Conservation (phyloP, 768 basidiomycete species). For the Russula griseocarnosa region DNA sequence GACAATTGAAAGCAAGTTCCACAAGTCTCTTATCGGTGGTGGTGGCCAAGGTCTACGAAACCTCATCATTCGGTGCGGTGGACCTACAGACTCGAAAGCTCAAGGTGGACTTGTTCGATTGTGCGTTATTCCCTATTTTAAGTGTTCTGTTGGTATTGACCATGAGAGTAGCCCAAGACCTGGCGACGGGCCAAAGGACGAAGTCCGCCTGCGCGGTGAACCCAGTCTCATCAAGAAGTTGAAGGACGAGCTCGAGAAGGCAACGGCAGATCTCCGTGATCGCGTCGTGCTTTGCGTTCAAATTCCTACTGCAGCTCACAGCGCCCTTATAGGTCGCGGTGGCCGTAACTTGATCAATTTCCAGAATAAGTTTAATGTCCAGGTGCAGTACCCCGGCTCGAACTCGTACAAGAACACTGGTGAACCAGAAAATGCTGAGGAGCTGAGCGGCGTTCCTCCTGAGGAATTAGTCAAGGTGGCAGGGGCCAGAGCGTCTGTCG, state of each 20-base stretch:
- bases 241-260: constrained; percentile 80
- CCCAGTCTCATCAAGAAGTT: constrained; percentile 76
- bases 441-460: constrained; percentile 62
- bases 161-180: constrained; percentile 66
- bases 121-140: constrained; percentile 44
- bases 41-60: constrained; percentile 89
- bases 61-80: constrained; percentile 73
- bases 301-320: constrained; percentile 78
- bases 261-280: constrained; percentile 63
- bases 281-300: constrained; percentile 81
- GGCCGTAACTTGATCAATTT: constrained; percentile 85
- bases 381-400: constrained; percentile 95
- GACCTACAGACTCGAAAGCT: constrained; percentile 73
- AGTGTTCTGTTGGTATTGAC: constrained; percentile 9
- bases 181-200: constrained; percentile 70
- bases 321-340: constrained; percentile 88
- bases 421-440: constrained; percentile 69
- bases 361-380: constrained; percentile 73
- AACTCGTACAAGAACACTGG: constrained; percentile 80
- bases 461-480: constrained; percentile 87
- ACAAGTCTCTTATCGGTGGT: constrained; percentile 86
- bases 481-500: constrained; percentile 73
- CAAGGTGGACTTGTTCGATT: constrained; percentile 91
- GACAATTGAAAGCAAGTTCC: constrained; percentile 78
- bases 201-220: constrained; percentile 91